A percentile compares a stretch with the other conserved stretches of the same genome.
phyloP scores from a whole-genome alignment of 345 rosid genomes.

The Murraya paniculata region DNA sequence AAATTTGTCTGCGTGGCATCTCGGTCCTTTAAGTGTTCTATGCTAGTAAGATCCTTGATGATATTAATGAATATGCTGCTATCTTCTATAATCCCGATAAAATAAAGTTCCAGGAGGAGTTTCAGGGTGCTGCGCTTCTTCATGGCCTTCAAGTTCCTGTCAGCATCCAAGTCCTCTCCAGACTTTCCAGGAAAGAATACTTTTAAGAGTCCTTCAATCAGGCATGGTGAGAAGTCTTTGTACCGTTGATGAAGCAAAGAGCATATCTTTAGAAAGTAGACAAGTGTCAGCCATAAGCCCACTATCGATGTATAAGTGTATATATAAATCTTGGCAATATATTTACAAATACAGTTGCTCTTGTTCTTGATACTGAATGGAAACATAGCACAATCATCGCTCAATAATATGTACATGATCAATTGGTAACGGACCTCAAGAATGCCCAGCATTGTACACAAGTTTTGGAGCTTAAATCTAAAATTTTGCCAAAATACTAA shows the following conservation, averaged over 20 bases:
- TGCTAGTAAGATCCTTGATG: slow-evolving; percentile 79
- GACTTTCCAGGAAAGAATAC: slow-evolving; percentile 93
- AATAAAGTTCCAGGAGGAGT: slow-evolving; percentile 88
- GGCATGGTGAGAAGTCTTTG: slow-evolving; percentile 86
- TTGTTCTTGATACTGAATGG: neutral
- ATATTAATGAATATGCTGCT: slow-evolving; percentile 68
- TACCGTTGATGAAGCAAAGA: slow-evolving; percentile 98
- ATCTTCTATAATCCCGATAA: slow-evolving; percentile 93
- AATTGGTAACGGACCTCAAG: neutral
- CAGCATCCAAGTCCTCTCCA: slow-evolving; percentile 81
- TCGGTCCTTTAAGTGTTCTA: slow-evolving; percentile 82
- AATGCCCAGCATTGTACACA: neutral
- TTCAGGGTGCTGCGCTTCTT: slow-evolving; percentile 92
- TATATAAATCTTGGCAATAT: neutral
- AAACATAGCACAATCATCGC: neutral
- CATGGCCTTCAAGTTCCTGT: slow-evolving; percentile 86
- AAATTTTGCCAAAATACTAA: neutral
- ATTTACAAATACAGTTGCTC: neutral
- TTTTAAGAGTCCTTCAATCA: slow-evolving; percentile 83
- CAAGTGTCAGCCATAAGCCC: slow-evolving; percentile 15
- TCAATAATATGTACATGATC: neutral
- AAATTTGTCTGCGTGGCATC: slow-evolving; percentile 90
- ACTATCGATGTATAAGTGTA: neutral
- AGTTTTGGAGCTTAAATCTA: neutral
- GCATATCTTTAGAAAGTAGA: slow-evolving; percentile 62